These are phyloP conservation scores for Calonectria leucothoes DNA, from an alignment of 2,329 filamentous ascomycete genomes.

Conservation along the genomic window DNA sequence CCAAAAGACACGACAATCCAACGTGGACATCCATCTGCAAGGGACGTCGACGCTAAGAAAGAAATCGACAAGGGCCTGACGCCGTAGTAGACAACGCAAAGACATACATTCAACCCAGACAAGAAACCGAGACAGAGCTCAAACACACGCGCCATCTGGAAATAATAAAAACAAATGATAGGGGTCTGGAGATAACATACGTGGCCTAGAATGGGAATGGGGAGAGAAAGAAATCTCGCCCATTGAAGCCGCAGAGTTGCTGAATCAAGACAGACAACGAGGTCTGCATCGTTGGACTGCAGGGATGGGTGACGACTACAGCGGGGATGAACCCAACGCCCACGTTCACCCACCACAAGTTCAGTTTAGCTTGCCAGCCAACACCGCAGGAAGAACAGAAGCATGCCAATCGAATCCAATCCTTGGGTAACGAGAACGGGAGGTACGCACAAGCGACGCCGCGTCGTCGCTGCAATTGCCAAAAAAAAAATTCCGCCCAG, in stretches of 20 bases:
- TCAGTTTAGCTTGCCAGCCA: background rate
- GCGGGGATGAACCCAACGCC: slow-evolving; percentile 5
- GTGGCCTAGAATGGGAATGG: background rate
- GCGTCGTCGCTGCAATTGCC: background rate
- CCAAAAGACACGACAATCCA: slow-evolving; percentile 12
- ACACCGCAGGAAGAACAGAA: background rate
- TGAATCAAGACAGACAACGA: background rate
- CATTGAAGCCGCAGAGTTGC: background rate
- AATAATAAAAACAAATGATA: background rate
- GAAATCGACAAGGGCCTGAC: background rate
- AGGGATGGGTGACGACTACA: slow-evolving; percentile 15
- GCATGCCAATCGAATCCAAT: background rate
- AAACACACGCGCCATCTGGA: background rate
- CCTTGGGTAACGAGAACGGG: background rate
- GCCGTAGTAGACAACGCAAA: background rate
- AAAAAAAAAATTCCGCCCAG: background rate
- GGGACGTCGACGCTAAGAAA: slow-evolving; percentile 3
- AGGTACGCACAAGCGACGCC: background rate
- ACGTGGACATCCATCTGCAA: slow-evolving; percentile 15
- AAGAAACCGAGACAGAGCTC: slow-evolving; percentile 1
- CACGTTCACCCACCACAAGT: background rate
- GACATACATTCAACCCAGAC: background rate
- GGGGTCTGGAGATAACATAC: background rate
- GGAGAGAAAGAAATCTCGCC: background rate
- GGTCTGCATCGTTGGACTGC: background rate